Percentiles rank a stretch among this genome's conserved stretches.
Evolutionary conservation across 2,329 filamentous ascomycete genomes (phyloP).

Genomic region (Colletotrichum chlorophyti): DNA sequence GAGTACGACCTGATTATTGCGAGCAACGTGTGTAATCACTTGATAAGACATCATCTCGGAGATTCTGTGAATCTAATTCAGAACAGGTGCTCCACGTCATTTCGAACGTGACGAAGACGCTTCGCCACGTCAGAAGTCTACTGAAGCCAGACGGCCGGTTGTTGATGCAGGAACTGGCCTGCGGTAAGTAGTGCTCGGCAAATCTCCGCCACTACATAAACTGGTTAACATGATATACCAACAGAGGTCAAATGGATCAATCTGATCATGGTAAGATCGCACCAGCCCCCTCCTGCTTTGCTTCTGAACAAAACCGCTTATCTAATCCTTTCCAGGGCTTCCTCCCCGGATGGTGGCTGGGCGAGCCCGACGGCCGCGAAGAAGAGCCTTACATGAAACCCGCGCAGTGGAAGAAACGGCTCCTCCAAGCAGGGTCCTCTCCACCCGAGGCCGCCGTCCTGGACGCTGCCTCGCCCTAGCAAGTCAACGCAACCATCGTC

Average conservation of each 20-base stretch:
- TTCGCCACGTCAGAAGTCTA: not conserved
- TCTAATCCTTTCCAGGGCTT: too few relatives aligned
- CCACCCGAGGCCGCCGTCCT: not conserved
- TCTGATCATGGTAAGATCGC: constrained; percentile 37
- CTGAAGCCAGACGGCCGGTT: constrained; percentile 2
- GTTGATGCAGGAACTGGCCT: constrained; percentile 15
- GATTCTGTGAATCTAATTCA: not conserved
- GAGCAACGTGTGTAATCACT: too few relatives aligned
- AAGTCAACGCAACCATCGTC: constrained; percentile 8
- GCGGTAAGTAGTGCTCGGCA: not conserved
- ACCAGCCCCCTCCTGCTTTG: too few relatives aligned
- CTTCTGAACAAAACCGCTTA: too few relatives aligned
- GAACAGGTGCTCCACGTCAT: constrained; percentile 4
- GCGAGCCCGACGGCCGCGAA: constrained; percentile 34
- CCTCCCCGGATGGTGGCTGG: constrained; percentile 33
- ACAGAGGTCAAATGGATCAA: constrained; percentile 35
- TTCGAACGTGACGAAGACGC: not conserved
- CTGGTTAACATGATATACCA: not conserved
- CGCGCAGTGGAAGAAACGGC: not conserved
- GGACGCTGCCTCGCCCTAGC: not conserved
- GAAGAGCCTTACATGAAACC: constrained; percentile 35
- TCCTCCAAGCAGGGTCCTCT: constrained; percentile 1
- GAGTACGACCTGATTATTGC: constrained; percentile 47
- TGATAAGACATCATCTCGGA: too few relatives aligned
- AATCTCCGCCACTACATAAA: not conserved